phyloP scores from a whole-genome alignment of 2,329 filamentous ascomycete genomes.

The Ceratocystis variospora region DNA sequence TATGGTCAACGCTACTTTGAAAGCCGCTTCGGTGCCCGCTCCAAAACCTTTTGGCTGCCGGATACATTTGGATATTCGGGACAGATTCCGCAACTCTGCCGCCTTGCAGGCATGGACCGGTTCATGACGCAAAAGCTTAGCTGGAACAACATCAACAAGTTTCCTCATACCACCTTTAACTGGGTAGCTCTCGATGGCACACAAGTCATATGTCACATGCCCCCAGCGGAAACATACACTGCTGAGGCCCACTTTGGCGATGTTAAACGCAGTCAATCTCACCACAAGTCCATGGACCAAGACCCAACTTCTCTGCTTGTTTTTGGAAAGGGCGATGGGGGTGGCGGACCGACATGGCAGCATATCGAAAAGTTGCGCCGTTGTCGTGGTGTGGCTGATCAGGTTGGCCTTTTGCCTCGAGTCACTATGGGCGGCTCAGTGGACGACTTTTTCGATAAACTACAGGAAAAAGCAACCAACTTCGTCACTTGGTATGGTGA shows the following conservation, averaged over 20 bases:
- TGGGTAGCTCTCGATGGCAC: slow-evolving; percentile 94
- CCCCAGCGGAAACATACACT: slow-evolving; percentile 89
- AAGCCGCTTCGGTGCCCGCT: slow-evolving; percentile 77
- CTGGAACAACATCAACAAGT: slow-evolving; percentile 99
- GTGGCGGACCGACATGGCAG: slow-evolving; percentile 85
- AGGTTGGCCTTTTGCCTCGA: slow-evolving; percentile 66
- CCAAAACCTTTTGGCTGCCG: slow-evolving; percentile 89
- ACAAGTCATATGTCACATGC: slow-evolving; percentile 96
- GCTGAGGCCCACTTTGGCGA: slow-evolving; percentile 91
- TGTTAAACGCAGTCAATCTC: slow-evolving; percentile 71
- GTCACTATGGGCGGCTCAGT: slow-evolving; percentile 81
- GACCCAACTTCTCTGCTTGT: slow-evolving; percentile 82
- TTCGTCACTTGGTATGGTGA: slow-evolving; percentile 97
- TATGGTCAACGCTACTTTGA: slow-evolving; percentile 95
- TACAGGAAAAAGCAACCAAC: slow-evolving; percentile 65
- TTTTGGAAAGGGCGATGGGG: slow-evolving; percentile 93
- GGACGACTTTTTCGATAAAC: slow-evolving; percentile 80
- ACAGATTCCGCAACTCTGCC: slow-evolving; percentile 85
- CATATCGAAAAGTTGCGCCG: slow-evolving; percentile 90
- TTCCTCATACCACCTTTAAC: slow-evolving; percentile 97
- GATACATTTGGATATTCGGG: slow-evolving; percentile 97
- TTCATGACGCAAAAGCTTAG: slow-evolving; percentile 98
- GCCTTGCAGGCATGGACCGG: slow-evolving; percentile 84
- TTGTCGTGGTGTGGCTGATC: slow-evolving; percentile 83
- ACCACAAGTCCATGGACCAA: slow-evolving; percentile 92